These are phyloP conservation scores for Eragrostis tef DNA, from an alignment of 202 grass and related monocot species.

Conservation along the genomic window DNA sequence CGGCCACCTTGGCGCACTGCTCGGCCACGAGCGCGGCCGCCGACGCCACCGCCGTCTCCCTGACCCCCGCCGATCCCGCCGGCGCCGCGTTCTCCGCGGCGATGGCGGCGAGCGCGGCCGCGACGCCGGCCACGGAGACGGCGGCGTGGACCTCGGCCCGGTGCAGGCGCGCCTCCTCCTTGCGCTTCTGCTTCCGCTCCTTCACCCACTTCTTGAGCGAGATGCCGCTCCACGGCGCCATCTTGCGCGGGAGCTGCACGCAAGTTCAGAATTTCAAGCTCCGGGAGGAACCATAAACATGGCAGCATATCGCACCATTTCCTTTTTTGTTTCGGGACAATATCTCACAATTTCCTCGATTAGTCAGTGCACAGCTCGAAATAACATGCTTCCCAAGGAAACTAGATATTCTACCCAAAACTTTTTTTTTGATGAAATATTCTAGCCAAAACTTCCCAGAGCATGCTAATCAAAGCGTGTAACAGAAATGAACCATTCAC, in stretches of 20 bases:
- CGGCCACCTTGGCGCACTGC: slow-evolving; percentile 85
- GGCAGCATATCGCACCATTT: slow-evolving; percentile 17
- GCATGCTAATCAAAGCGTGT: background rate
- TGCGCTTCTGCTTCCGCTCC: slow-evolving; percentile 92
- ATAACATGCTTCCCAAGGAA: slow-evolving; percentile 14
- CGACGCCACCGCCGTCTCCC: slow-evolving; percentile 72
- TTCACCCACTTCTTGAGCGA: slow-evolving; percentile 96
- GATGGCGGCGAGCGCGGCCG: slow-evolving; percentile 83
- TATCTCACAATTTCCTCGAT: slow-evolving; percentile 28
- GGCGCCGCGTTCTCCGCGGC: slow-evolving; percentile 67
- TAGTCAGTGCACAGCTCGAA: slow-evolving; percentile 16
- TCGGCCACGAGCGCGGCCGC: slow-evolving; percentile 83
- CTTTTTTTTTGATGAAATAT: no score
- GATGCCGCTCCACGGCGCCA: slow-evolving; percentile 73
- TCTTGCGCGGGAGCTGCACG: slow-evolving; percentile 70
- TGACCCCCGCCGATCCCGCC: slow-evolving; percentile 45
- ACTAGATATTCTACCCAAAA: background rate
- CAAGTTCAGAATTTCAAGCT: slow-evolving; percentile 36
- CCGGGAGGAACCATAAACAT: background rate
- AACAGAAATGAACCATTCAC: background rate
- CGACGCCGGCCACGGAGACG: slow-evolving; percentile 81
- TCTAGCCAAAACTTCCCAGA: background rate
- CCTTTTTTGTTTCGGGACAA: background rate
- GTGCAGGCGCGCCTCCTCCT: slow-evolving; percentile 82
- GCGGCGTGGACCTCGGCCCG: slow-evolving; percentile 85